Conservation (phyloP, 2,329 filamentous ascomycete species). For the Sphaceloma murrayae region DNA sequence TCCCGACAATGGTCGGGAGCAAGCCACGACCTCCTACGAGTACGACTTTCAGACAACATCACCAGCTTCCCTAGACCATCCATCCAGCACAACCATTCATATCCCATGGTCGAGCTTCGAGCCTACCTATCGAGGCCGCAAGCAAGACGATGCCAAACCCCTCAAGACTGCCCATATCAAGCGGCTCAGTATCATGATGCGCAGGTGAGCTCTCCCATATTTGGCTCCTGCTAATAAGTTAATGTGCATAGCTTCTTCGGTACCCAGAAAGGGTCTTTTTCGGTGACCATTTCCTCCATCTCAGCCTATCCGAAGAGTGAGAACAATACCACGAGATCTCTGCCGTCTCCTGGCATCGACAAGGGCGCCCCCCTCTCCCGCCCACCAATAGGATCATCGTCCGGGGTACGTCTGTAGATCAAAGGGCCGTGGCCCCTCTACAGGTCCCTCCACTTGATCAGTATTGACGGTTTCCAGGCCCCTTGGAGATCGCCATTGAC, state of each 20-base stretch:
- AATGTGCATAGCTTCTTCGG: conserved; percentile 58
- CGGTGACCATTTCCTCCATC: conserved; percentile 47
- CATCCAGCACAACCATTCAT: conserved; percentile 34
- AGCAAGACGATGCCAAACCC: conserved; percentile 49
- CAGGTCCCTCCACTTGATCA: neutral
- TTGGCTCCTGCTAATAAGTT: neutral
- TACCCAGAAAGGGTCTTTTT: conserved; percentile 59
- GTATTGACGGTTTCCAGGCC: conserved; percentile 8
- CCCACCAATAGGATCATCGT: neutral
- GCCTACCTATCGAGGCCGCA: conserved; percentile 63
- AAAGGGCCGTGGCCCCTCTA: neutral
- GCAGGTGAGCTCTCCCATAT: conserved; percentile 51
- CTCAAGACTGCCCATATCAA: conserved; percentile 53
- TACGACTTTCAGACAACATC: conserved; percentile 49
- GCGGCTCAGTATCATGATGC: conserved; percentile 67
- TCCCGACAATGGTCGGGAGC: conserved; percentile 57
- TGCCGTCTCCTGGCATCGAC: neutral
- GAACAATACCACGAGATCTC: conserved; percentile 20
- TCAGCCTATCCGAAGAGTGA: conserved; percentile 32
- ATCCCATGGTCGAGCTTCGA: conserved; percentile 57
- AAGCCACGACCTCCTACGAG: conserved; percentile 65
- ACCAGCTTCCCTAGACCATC: conserved; percentile 12
- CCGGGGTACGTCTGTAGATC: conserved; percentile 16
- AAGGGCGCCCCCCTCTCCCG: conserved; percentile 1
- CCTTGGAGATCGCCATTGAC: conserved; percentile 12